These are phyloP conservation scores for Candida patagonica DNA, from an alignment of 805 yeast species.

Conservation along the genomic window DNA sequence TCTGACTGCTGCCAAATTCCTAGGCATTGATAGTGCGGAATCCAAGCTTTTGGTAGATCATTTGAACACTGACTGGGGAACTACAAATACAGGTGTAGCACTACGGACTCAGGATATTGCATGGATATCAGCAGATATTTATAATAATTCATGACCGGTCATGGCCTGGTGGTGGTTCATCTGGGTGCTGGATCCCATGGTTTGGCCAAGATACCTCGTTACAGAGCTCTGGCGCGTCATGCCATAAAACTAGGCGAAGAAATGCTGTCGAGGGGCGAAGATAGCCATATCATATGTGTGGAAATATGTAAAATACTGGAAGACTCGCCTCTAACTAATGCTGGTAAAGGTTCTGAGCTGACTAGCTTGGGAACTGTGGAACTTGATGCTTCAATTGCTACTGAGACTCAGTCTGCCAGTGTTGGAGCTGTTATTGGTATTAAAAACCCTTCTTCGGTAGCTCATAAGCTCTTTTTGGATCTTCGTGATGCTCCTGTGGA, in stretches of 20 bases:
- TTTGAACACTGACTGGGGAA: constrained; percentile 18
- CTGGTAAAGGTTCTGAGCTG: constrained; percentile 33
- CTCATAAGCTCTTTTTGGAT: not conserved
- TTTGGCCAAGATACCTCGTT: constrained; percentile 6
- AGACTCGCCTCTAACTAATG: constrained; percentile 28
- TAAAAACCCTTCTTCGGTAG: constrained; percentile 21
- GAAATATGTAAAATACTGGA: constrained; percentile 27
- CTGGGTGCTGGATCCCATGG: constrained; percentile 28
- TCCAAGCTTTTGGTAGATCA: constrained; percentile 14
- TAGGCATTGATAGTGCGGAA: constrained; percentile 17
- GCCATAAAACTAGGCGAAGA: constrained; percentile 18
- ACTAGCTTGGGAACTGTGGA: constrained; percentile 28
- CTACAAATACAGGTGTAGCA: constrained; percentile 7
- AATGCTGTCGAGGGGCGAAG: constrained; percentile 12
- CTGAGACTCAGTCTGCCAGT: constrained; percentile 17
- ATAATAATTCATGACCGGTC: not conserved
- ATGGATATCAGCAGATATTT: constrained; percentile 6
- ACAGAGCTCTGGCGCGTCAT: constrained; percentile 11
- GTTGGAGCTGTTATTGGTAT: constrained; percentile 27
- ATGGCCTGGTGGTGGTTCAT: constrained; percentile 20
- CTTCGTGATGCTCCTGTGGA: not conserved
- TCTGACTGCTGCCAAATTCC: constrained; percentile 10
- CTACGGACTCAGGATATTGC: constrained; percentile 16
- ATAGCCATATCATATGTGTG: constrained; percentile 18
- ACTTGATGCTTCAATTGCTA: constrained; percentile 33